phyloP scores from a whole-genome alignment of 208 protist species.

The Leishmania mexicana region DNA sequence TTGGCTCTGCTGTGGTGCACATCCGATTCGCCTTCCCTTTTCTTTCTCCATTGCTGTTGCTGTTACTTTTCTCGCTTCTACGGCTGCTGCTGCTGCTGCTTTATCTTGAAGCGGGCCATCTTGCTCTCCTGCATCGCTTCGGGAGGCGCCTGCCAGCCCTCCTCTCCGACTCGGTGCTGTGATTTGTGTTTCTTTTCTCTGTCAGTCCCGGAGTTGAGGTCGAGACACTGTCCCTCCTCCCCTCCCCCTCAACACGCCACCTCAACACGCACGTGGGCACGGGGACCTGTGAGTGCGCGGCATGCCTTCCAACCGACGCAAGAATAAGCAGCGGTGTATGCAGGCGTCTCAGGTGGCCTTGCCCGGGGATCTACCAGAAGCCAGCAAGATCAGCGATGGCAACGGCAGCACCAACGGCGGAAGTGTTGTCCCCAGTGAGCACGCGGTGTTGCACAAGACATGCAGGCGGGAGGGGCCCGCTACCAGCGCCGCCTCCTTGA shows the following conservation, averaged over 20 bases:
- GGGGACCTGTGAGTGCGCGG: not conserved
- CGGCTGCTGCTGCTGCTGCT: not conserved
- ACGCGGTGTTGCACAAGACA: not conserved
- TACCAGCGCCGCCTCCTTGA: not conserved
- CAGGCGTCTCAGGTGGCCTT: not conserved
- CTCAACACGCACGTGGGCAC: not conserved
- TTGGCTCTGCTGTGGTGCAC: not conserved
- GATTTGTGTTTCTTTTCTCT: not conserved
- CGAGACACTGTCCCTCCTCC: not conserved
- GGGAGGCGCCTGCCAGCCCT: not conserved
- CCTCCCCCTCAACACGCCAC: not conserved
- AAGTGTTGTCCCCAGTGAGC: not conserved
- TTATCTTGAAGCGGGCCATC: not conserved
- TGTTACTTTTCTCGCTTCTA: not conserved
- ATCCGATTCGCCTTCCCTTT: not conserved
- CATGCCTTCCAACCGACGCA: slow-evolving; percentile 9
- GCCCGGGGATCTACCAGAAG: not conserved
- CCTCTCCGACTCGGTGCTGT: not conserved
- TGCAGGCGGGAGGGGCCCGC: not conserved
- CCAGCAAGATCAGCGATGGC: no score
- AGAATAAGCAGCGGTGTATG: slow-evolving; percentile 1
- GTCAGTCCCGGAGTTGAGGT: not conserved
- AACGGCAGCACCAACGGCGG: not conserved
- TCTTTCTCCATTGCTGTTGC: not conserved
- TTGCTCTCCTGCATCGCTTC: not conserved